Evolutionary conservation across 805 yeast species (phyloP), one percentile per base, ranked within the genome.

Genomic region (Cyberlindnera bimundalis): DNA sequence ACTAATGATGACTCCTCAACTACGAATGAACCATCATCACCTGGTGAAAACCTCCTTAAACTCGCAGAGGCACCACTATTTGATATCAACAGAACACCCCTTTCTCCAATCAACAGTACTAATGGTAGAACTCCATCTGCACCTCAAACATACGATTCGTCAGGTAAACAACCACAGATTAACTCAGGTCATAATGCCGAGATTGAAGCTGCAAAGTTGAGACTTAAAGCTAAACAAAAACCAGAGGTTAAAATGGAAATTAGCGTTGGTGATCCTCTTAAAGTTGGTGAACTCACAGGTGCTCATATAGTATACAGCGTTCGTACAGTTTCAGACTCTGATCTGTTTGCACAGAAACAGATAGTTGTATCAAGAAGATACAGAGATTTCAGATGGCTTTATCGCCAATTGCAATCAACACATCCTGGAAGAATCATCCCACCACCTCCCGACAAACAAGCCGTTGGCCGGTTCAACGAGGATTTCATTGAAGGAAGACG

Each of bases 361-460:
- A 65, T 71, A 0, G 65, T 70, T 10, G 97, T 90, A 0, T 76
- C 87, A 5, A 72, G 99, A 58, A 74, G 99, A 50, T 93, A 91
- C 62, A 78, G 81, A 39, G 99, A 93, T 61, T 91, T 93, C 63
- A 68, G 96, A 46, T 91, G 98, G 98, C 70, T 93, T 11, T 91
- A 89, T 61, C 87, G 86, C 50, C 96, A 90, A 52, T 67, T 93
- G 19, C 85, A 84, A 55, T 76, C 78, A 54, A 86, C 83, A 52
- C 89, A 93, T 57, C 95, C 96, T 26, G 99, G 99, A 1, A 71
- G 74, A 43, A 81, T 93, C 27, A 80, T 93, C 18, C 98, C 99
- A 1, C 96, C 98, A 1, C 97, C 98, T 4, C 90, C 97, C 0
- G 95, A 86, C 45, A 95, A 93, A 61, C 96, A 95, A 47, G 84